Conservation (phyloP, 345 rosid species). For the Hibiscus trionum region DNA sequence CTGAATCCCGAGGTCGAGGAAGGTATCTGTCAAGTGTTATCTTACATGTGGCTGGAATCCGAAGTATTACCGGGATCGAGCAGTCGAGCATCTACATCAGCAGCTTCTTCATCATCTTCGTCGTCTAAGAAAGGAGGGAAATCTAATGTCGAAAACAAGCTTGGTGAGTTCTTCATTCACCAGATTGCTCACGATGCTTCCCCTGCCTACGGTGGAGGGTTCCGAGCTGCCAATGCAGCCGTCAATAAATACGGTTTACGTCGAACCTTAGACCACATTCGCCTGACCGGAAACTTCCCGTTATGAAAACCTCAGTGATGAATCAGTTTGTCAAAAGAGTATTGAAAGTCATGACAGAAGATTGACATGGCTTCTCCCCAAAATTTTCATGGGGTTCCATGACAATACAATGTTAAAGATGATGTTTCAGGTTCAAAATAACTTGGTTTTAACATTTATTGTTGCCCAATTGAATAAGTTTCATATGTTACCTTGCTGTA, state of each 20-base stretch:
- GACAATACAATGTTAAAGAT: background rate
- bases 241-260: conserved; percentile 71
- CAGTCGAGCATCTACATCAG: conserved; percentile 42
- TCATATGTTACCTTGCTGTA: background rate
- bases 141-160: conserved; percentile 61
- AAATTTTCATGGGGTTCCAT: conserved; percentile 22
- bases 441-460: background rate
- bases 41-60: conserved; percentile 93
- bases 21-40: conserved; percentile 91
- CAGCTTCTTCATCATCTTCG: conserved; percentile 33
- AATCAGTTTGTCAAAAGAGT: background rate
- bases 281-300: conserved; percentile 58
- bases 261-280: conserved; percentile 65
- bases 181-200: conserved; percentile 86
- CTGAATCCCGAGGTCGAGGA: conserved; percentile 87
- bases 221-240: conserved; percentile 70
- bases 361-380: conserved; percentile 16
- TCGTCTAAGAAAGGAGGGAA: conserved; percentile 68
- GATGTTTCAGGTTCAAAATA: background rate
- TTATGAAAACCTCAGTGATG: conserved; percentile 26
- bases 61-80: conserved; percentile 62
- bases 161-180: conserved; percentile 80
- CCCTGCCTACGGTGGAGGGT: conserved; percentile 78
- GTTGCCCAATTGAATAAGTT: background rate
- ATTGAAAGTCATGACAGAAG: conserved; percentile 12